A percentile compares a stretch with the other conserved stretches of the same genome.
These are phyloP conservation scores for Populus nigra DNA, from an alignment of 345 rosid species.

Conservation along the genomic window DNA sequence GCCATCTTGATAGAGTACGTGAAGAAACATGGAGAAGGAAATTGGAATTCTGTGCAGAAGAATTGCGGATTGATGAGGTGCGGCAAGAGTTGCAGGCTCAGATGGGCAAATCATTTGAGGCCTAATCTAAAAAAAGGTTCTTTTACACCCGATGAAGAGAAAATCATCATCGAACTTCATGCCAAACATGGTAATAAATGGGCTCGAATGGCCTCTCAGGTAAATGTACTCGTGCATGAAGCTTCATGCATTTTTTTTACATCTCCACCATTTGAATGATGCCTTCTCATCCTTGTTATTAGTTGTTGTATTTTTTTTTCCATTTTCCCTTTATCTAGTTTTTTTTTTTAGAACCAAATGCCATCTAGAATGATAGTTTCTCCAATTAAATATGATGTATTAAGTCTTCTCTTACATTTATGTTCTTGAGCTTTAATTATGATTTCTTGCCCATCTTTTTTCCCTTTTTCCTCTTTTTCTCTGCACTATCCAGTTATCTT, in stretches of 20 bases:
- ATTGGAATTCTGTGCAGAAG: conserved; percentile 79
- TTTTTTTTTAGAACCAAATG: too few species aligned
- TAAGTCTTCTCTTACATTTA: too few species aligned
- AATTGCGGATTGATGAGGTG: conserved; percentile 72
- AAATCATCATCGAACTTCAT: conserved; percentile 71
- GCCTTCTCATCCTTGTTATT: too few species aligned
- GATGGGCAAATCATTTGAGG: conserved; percentile 91
- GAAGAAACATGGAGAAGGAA: conserved; percentile 69
- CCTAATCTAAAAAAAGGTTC: conserved; percentile 81
- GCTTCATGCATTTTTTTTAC: neutral
- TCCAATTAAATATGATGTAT: too few species aligned
- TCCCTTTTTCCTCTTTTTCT: neutral
- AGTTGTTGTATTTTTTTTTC: too few species aligned
- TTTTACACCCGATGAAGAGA: conserved; percentile 65
- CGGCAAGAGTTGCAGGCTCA: conserved; percentile 81
- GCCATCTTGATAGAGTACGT: conserved; percentile 69
- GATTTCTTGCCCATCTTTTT: neutral
- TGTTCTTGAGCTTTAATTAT: neutral
- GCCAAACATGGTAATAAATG: conserved; percentile 81
- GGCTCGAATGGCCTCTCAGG: conserved; percentile 98
- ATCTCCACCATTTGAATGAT: neutral
- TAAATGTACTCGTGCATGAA: conserved; percentile 10
- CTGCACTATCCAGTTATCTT: neutral
- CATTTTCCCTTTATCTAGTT: too few species aligned
- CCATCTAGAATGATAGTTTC: too few species aligned